phyloP scores from a whole-genome alignment of 2,329 filamentous ascomycete genomes.

The Blastomyces emzantsi region DNA sequence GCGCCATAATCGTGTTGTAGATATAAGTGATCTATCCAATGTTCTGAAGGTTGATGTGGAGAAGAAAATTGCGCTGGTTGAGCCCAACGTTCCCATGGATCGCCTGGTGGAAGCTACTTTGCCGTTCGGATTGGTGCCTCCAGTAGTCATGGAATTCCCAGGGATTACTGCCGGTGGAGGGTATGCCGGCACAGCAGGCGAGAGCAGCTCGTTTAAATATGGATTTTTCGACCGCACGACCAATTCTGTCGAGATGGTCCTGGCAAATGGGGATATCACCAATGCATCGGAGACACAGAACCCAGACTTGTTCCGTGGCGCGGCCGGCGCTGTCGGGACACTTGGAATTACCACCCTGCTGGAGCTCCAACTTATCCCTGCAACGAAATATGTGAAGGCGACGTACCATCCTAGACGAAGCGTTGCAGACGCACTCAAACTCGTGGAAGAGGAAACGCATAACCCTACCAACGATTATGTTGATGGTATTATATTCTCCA shows the following conservation, averaged over 20 bases:
- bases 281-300: slow-evolving; percentile 41
- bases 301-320: slow-evolving; percentile 50
- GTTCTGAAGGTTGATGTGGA: slow-evolving; percentile 52
- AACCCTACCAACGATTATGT: slow-evolving; percentile 51
- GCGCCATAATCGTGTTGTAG: slow-evolving; percentile 27
- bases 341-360: slow-evolving; percentile 53
- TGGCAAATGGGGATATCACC: slow-evolving; percentile 49
- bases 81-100: slow-evolving; percentile 64
- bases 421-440: slow-evolving; percentile 43
- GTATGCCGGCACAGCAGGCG: slow-evolving; percentile 57
- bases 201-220: slow-evolving; percentile 57
- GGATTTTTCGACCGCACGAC: slow-evolving; percentile 59
- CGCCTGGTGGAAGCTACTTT: slow-evolving; percentile 50
- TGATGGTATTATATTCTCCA: slow-evolving; percentile 57
- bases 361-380: slow-evolving; percentile 49
- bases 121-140: slow-evolving; percentile 48
- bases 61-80: slow-evolving; percentile 52
- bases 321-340: slow-evolving; percentile 52
- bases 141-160: slow-evolving; percentile 63
- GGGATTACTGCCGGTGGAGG: slow-evolving; percentile 61
- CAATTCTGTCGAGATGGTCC: slow-evolving; percentile 53
- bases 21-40: slow-evolving; percentile 30
- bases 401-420: slow-evolving; percentile 50
- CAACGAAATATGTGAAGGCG: slow-evolving; percentile 50
- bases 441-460: slow-evolving; percentile 39